phyloP scores from a whole-genome alignment of 2,329 filamentous ascomycete genomes.

The Aschersonia sp. region DNA sequence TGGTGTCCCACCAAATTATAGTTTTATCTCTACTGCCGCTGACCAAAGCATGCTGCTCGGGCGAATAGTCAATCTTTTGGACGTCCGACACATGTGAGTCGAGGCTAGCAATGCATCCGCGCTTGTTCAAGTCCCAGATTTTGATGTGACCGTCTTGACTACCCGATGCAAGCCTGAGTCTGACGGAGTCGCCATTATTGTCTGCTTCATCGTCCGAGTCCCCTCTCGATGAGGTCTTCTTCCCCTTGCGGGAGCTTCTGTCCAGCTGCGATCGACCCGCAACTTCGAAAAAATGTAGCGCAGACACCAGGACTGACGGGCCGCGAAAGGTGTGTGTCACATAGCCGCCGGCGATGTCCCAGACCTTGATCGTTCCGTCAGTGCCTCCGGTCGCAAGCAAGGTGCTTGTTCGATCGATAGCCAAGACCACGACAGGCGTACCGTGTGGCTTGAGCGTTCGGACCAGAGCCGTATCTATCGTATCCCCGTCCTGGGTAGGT shows the following conservation, averaged over 20 bases:
- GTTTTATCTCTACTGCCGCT: conserved; percentile 89
- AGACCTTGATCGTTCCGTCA: conserved; percentile 89
- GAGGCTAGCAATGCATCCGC: conserved; percentile 59
- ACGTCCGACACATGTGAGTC: conserved; percentile 94
- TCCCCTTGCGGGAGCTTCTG: conserved; percentile 15
- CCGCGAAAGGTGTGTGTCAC: conserved; percentile 92
- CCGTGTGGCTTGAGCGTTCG: conserved; percentile 81
- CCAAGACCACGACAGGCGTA: conserved; percentile 76
- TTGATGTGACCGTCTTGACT: conserved; percentile 88
- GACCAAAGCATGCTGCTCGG: conserved; percentile 59
- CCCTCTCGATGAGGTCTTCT: conserved; percentile 14
- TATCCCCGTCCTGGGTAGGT: conserved; percentile 37
- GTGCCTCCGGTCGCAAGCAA: conserved; percentile 85
- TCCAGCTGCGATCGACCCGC: conserved; percentile 25
- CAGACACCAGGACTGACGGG: conserved; percentile 81
- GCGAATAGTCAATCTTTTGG: conserved; percentile 70
- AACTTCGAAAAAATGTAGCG: conserved; percentile 80
- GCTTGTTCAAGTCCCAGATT: conserved; percentile 83
- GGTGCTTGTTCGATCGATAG: conserved; percentile 76
- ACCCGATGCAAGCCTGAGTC: conserved; percentile 76
- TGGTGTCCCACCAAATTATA: conserved; percentile 78
- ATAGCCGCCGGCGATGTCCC: conserved; percentile 84
- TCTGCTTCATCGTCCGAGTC: conserved; percentile 24
- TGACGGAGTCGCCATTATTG: conserved; percentile 26
- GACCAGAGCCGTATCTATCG: conserved; percentile 52